phyloP scores from a whole-genome alignment of 2,329 filamentous ascomycete genomes.

The Diaporthe caulivora region DNA sequence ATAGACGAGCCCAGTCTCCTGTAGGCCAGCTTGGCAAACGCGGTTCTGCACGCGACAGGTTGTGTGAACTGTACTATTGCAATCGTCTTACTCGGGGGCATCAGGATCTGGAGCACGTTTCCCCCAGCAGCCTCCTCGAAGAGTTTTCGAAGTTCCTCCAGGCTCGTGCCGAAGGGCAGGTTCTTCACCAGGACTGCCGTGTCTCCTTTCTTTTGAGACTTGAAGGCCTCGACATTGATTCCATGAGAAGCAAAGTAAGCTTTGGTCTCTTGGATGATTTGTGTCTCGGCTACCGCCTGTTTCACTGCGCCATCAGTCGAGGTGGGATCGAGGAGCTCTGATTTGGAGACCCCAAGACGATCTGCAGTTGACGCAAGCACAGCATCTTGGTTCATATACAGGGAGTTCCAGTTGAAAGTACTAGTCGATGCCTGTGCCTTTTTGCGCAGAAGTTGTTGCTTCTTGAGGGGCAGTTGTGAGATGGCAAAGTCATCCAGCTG shows the following conservation, averaged over 20 bases:
- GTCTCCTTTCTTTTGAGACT: conserved; percentile 85
- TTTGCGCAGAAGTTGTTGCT: conserved; percentile 90
- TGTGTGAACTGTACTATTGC: conserved; percentile 92
- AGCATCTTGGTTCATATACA: conserved; percentile 98
- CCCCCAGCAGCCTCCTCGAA: conserved; percentile 83
- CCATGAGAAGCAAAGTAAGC: conserved; percentile 89
- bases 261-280: conserved; percentile 96
- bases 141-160: conserved; percentile 81
- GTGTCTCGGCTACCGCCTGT: conserved; percentile 96
- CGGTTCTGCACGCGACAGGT: conserved; percentile 82
- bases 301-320: conserved; percentile 94
- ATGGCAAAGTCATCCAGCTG: conserved; percentile 90
- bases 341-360: conserved; percentile 89
- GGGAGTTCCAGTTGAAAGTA: conserved; percentile 97
- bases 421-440: conserved; percentile 83
- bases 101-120: conserved; percentile 82
- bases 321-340: conserved; percentile 93
- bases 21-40: conserved; percentile 89
- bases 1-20: conserved; percentile 91
- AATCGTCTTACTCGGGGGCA: conserved; percentile 93
- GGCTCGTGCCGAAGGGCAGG: conserved; percentile 85
- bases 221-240: conserved; percentile 93
- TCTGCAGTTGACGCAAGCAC: conserved; percentile 91
- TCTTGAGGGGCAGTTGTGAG: conserved; percentile 92
- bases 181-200: conserved; percentile 94